Conservation (phyloP, 2,329 filamentous ascomycete genomes). For the Pezicula neosporulosa region DNA sequence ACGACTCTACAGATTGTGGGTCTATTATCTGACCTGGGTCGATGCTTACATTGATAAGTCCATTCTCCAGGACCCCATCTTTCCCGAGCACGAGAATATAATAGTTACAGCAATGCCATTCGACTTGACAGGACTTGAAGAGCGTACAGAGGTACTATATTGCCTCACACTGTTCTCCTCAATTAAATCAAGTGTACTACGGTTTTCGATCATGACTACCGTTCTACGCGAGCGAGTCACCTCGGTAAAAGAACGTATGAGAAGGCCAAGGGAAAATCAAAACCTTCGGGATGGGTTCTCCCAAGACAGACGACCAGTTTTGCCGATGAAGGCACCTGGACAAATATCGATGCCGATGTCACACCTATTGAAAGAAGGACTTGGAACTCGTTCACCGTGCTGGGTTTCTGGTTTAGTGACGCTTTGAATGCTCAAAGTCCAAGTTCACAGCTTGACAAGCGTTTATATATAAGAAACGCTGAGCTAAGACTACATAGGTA, state of each 20-base stretch:
- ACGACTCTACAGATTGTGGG: too few relatives aligned
- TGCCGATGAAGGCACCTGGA: slow-evolving; percentile 20
- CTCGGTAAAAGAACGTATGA: neutral
- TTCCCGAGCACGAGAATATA: too few relatives aligned
- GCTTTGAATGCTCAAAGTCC: slow-evolving; percentile 37
- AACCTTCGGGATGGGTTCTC: neutral
- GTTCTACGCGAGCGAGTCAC: neutral
- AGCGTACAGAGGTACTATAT: neutral
- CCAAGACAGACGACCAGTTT: neutral
- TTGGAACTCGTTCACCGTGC: slow-evolving; percentile 35
- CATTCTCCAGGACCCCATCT: too few relatives aligned
- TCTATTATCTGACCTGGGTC: too few relatives aligned
- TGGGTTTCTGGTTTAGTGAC: slow-evolving; percentile 40
- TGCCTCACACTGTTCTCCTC: neutral
- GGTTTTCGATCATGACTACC: neutral
- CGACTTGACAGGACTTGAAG: too few relatives aligned
- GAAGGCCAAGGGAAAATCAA: neutral
- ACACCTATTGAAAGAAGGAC: slow-evolving; percentile 38
- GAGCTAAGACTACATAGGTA: neutral
- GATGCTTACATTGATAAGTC: too few relatives aligned
- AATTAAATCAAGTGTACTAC: too few relatives aligned
- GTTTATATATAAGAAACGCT: too few relatives aligned
- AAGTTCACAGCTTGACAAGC: too few relatives aligned
- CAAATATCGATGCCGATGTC: slow-evolving; percentile 38
- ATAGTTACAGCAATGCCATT: too few relatives aligned